phyloP scores from a whole-genome alignment of 2,329 filamentous ascomycete species.

The Venturiaceae sp. region DNA sequence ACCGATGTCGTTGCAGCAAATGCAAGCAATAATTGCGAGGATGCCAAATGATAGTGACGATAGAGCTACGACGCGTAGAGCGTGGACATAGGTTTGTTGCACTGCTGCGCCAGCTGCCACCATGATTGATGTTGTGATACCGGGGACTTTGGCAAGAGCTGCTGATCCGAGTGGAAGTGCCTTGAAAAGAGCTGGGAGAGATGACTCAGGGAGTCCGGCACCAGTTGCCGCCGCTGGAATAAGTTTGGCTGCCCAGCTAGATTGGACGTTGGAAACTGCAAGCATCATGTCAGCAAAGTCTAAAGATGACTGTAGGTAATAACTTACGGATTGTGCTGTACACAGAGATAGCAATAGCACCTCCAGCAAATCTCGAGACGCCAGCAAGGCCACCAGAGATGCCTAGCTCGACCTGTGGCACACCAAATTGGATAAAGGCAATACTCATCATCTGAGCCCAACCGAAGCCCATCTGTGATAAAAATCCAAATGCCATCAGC shows the following conservation, averaged over 20 bases:
- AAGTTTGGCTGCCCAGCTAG: neutral
- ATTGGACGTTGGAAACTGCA: neutral
- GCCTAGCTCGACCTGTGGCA: constrained; percentile 16
- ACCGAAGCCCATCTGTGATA: constrained; percentile 17
- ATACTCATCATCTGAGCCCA: constrained; percentile 22
- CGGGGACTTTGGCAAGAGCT: neutral
- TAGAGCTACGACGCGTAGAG: constrained; percentile 16
- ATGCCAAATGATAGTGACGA: constrained; percentile 22
- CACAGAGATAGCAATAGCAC: constrained; percentile 7
- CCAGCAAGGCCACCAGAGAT: constrained; percentile 14
- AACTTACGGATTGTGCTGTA: constrained; percentile 10
- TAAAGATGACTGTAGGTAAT: neutral
- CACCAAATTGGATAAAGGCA: constrained; percentile 22
- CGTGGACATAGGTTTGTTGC: neutral
- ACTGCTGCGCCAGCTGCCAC: neutral
- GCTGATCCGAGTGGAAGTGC: neutral
- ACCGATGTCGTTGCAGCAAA: constrained; percentile 22
- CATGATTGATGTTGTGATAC: neutral
- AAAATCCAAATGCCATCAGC: constrained; percentile 13
- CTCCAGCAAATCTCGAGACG: constrained; percentile 7
- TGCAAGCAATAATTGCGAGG: constrained; percentile 19
- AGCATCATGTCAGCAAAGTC: neutral
- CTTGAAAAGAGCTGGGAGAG: neutral
- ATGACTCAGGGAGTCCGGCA: neutral
- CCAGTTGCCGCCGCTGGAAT: neutral